Conservation (phyloP, 371 early-diverging fungal species). For the Dichotomocladium elegans region DNA sequence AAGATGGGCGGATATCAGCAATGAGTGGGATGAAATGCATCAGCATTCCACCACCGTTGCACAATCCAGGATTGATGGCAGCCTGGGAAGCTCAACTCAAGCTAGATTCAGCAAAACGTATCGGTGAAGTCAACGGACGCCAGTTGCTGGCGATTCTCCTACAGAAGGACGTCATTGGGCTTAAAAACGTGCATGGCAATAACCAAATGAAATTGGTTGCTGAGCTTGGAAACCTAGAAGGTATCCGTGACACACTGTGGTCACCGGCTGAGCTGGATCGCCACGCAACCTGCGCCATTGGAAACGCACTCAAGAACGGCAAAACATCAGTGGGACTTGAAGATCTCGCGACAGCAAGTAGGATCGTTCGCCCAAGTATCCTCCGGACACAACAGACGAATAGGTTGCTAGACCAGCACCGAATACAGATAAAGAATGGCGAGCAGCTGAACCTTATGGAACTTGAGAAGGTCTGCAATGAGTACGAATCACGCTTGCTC, state of each 20-base stretch:
- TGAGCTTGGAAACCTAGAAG: constrained; percentile 10
- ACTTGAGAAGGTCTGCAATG: constrained; percentile 31
- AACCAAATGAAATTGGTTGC: constrained; percentile 4
- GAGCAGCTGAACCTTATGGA: constrained; percentile 14
- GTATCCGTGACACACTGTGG: constrained; percentile 37
- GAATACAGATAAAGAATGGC: constrained; percentile 6
- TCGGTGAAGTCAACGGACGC: constrained; percentile 44
- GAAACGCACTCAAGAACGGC: constrained; percentile 21
- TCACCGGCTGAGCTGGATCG: constrained; percentile 25
- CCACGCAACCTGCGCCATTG: constrained; percentile 30
- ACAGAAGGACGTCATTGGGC: constrained; percentile 16
- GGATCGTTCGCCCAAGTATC: constrained; percentile 15
- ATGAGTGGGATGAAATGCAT: constrained; percentile 24
- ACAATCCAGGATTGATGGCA: background rate
- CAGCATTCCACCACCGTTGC: constrained; percentile 17
- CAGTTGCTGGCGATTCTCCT: constrained; percentile 25
- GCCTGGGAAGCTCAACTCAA: constrained; percentile 22
- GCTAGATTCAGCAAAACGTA: constrained; percentile 28
- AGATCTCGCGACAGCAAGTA: constrained; percentile 23
- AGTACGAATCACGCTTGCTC: constrained; percentile 57
- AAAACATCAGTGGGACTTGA: constrained; percentile 13
- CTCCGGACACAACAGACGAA: constrained; percentile 2
- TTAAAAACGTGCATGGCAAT: background rate
- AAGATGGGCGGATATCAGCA: constrained; percentile 6
- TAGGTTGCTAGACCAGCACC: constrained; percentile 7